A percentile compares a stretch with the other conserved stretches of the same genome.
Conservation (phyloP, 768 basidiomycete genomes). For the Phylloporus sp. region DNA sequence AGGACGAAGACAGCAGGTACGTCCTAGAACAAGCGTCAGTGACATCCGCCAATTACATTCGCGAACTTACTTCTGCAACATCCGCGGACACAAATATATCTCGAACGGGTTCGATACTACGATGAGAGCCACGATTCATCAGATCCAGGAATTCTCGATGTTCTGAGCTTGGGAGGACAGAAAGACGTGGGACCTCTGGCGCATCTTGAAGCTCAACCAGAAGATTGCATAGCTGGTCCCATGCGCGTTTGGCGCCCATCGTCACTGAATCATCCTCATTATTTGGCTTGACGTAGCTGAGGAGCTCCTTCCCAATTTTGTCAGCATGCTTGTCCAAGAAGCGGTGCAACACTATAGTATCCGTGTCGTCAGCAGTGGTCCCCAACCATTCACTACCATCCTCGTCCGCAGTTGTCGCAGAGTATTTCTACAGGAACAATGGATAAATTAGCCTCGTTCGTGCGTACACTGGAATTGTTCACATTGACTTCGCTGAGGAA, state of each 20-base stretch:
- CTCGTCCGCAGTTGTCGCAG: conserved; percentile 46
- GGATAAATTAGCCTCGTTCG: not conserved
- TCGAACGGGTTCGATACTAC: conserved; percentile 57
- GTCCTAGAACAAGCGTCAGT: conserved; percentile 29
- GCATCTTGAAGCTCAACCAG: conserved; percentile 76
- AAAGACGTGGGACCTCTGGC: conserved; percentile 62
- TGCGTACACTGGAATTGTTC: conserved; percentile 14
- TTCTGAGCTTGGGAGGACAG: conserved; percentile 41
- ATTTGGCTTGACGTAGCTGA: conserved; percentile 63
- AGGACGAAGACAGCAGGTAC: conserved; percentile 55
- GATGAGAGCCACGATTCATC: conserved; percentile 58
- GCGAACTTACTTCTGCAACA: conserved; percentile 39
- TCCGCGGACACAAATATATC: conserved; percentile 62
- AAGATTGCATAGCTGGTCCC: conserved; percentile 76
- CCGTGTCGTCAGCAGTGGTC: conserved; percentile 78
- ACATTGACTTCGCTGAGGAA: conserved; percentile 78
- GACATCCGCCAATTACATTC: not conserved
- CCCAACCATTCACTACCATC: conserved; percentile 70
- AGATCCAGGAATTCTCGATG: conserved; percentile 68
- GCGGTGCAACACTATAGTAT: conserved; percentile 77
- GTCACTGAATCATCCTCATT: conserved; percentile 52
- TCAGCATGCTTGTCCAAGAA: conserved; percentile 84
- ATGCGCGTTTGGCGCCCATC: conserved; percentile 70
- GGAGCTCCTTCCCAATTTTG: conserved; percentile 82
- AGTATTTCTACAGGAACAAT: conserved; percentile 38